phyloP scores from a whole-genome alignment of 2,329 filamentous ascomycete species.

The Xylariomycetidae sp. region DNA sequence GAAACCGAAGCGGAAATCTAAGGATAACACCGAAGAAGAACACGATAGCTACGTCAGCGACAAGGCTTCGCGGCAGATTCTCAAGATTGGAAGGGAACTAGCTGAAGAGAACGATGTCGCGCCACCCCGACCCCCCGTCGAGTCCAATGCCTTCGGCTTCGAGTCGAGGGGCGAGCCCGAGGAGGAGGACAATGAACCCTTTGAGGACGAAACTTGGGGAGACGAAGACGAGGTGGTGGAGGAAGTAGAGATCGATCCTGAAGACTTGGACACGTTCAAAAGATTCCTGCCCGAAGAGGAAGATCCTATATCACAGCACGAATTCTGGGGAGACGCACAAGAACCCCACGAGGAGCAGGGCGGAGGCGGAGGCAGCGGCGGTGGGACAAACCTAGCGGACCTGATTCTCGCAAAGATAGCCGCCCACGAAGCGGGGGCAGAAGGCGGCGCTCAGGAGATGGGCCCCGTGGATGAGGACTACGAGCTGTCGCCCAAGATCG shows the following conservation, averaged over 20 bases:
- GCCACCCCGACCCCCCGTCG: slow-evolving; percentile 34
- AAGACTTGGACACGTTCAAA: slow-evolving; percentile 85
- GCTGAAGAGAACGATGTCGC: slow-evolving; percentile 70
- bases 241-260: slow-evolving; percentile 78
- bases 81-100: slow-evolving; percentile 84
- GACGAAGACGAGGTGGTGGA: slow-evolving; percentile 72
- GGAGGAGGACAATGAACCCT: slow-evolving; percentile 41
- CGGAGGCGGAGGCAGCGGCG: slow-evolving; percentile 36
- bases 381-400: slow-evolving; percentile 79
- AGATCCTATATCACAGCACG: slow-evolving; percentile 68
- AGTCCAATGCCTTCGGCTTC: slow-evolving; percentile 70
- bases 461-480: slow-evolving; percentile 71
- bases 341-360: slow-evolving; percentile 32
- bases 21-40: slow-evolving; percentile 56
- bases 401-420: slow-evolving; percentile 94
- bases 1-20: slow-evolving; percentile 65
- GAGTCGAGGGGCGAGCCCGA: slow-evolving; percentile 64
- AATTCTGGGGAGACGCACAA: too few species aligned
- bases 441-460: slow-evolving; percentile 38
- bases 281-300: slow-evolving; percentile 75
- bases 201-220: slow-evolving; percentile 63
- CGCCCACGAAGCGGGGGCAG: slow-evolving; percentile 72
- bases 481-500: slow-evolving; percentile 83
- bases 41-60: slow-evolving; percentile 76
- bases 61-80: slow-evolving; percentile 81